Evolutionary conservation across 495 filamentous ascomycete species (phyloP).

Genomic region (Thermochaetoides thermophila): DNA sequence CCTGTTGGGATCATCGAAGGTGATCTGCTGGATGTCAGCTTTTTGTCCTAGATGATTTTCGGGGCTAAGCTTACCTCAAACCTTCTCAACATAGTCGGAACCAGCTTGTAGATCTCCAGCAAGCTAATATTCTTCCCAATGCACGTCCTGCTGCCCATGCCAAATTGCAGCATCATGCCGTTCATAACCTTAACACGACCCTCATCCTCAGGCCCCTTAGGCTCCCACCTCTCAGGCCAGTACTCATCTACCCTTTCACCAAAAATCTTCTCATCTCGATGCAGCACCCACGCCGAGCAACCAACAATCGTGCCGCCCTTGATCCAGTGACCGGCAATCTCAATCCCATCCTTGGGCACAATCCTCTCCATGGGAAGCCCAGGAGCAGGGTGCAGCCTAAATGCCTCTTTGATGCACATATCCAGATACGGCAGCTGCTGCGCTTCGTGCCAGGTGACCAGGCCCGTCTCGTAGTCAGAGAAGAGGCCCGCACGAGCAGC

Average conservation of each 20-base stretch:
- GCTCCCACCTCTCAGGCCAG: conserved; percentile 44
- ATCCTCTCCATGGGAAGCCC: conserved; percentile 49
- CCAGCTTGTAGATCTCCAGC: conserved; percentile 67
- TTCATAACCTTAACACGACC: conserved; percentile 39
- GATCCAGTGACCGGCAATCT: conserved; percentile 39
- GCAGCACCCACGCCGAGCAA: conserved; percentile 47
- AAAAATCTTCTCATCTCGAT: conserved; percentile 42
- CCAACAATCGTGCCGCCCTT: conserved; percentile 52
- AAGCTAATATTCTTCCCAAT: conserved; percentile 60
- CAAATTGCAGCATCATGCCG: conserved; percentile 46
- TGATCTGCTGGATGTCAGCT: conserved; percentile 26
- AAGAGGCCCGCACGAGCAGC: conserved; percentile 33
- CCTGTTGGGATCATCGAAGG: conserved; percentile 39
- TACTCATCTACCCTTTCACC: conserved; percentile 43
- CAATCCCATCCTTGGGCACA: conserved; percentile 40
- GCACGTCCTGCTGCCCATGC: conserved; percentile 45
- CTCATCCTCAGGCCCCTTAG: conserved; percentile 23
- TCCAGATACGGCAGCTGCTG: conserved; percentile 49
- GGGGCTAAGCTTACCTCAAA: conserved; percentile 41
- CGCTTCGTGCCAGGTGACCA: conserved; percentile 45
- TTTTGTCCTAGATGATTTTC: not conserved
- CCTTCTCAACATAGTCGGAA: conserved; percentile 53
- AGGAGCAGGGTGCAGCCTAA: conserved; percentile 50
- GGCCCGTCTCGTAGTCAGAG: conserved; percentile 33
- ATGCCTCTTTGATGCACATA: conserved; percentile 53